phyloP scores from a whole-genome alignment of 805 yeast genomes.

The Komagataella phaffii region DNA sequence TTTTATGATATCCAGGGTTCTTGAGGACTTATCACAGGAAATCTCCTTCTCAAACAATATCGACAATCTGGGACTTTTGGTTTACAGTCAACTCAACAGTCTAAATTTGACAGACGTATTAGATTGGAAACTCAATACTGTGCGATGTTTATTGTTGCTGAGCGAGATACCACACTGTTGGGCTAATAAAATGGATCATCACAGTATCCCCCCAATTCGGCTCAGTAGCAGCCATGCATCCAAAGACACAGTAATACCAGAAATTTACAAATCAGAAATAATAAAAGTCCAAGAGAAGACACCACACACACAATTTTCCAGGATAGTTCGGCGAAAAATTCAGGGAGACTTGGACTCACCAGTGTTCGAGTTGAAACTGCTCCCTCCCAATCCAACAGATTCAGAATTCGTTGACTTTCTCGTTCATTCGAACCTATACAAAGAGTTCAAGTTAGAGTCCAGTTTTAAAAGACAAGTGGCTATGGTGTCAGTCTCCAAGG shows the following conservation, averaged over 20 bases:
- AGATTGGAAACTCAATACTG: conserved; percentile 40
- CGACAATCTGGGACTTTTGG: conserved; percentile 11
- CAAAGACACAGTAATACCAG: not conserved
- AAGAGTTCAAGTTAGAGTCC: conserved; percentile 31
- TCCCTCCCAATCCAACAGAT: conserved; percentile 6
- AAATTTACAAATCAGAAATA: not conserved
- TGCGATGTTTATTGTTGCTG: conserved; percentile 31
- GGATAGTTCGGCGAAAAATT: not conserved
- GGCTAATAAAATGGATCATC: conserved; percentile 6
- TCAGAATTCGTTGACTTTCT: conserved; percentile 21
- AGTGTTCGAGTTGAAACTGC: not conserved
- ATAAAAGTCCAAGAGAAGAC: not conserved
- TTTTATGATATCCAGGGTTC: not conserved
- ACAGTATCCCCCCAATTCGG: not conserved
- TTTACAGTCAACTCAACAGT: conserved; percentile 11
- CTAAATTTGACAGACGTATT: conserved; percentile 24
- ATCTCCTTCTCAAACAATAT: not conserved
- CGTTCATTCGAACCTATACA: conserved; percentile 27
- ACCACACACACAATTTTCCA: not conserved
- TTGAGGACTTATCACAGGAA: not conserved
- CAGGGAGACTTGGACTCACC: not conserved
- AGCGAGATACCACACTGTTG: not conserved
- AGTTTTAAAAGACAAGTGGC: conserved; percentile 33
- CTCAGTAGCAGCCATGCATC: not conserved
- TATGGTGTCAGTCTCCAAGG: conserved; percentile 32